These are phyloP conservation scores for Brettanomyces sp. DNA, from an alignment of 805 yeast species.

Conservation along the genomic window DNA sequence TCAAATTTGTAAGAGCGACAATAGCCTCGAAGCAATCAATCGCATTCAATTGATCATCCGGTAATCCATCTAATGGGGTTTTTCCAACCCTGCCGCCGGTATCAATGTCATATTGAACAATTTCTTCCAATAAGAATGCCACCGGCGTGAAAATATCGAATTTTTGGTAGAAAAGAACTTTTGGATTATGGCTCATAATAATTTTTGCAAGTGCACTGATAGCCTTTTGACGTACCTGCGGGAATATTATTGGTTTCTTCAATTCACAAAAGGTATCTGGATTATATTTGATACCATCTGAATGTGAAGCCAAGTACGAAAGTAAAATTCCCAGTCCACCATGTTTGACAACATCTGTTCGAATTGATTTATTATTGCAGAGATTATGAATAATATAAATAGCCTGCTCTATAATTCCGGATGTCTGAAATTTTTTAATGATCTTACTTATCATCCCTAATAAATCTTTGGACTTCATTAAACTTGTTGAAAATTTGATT, in stretches of 20 bases:
- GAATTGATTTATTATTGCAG: constrained; percentile 17
- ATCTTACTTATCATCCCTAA: constrained; percentile 5
- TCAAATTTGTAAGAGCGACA: constrained; percentile 40
- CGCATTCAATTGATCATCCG: constrained; percentile 19
- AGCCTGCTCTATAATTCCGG: constrained; percentile 20
- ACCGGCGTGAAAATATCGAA: constrained; percentile 32
- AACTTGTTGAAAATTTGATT: constrained; percentile 19
- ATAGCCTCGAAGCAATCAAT: constrained; percentile 36
- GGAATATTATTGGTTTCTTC: constrained; percentile 12
- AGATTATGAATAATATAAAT: constrained; percentile 29
- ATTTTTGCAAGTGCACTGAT: constrained; percentile 36
- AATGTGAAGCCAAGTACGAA: constrained; percentile 28
- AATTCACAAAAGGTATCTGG: constrained; percentile 15
- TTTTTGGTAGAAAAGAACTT: constrained; percentile 30
- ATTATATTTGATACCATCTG: constrained; percentile 17
- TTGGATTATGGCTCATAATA: constrained; percentile 32
- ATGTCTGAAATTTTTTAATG: constrained; percentile 6
- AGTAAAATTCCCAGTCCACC: constrained; percentile 34
- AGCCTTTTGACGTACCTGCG: constrained; percentile 24
- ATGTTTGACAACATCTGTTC: constrained; percentile 34
- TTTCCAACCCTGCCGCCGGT: constrained; percentile 10
- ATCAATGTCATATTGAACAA: constrained; percentile 30
- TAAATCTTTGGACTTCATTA: constrained; percentile 8
- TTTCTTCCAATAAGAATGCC: constrained; percentile 39
- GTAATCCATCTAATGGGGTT: constrained; percentile 14